Percentiles rank a stretch among this genome's conserved stretches.
These are phyloP conservation scores for Mariannaea sp. DNA, from an alignment of 2,329 filamentous ascomycete genomes.

Conservation along the genomic window DNA sequence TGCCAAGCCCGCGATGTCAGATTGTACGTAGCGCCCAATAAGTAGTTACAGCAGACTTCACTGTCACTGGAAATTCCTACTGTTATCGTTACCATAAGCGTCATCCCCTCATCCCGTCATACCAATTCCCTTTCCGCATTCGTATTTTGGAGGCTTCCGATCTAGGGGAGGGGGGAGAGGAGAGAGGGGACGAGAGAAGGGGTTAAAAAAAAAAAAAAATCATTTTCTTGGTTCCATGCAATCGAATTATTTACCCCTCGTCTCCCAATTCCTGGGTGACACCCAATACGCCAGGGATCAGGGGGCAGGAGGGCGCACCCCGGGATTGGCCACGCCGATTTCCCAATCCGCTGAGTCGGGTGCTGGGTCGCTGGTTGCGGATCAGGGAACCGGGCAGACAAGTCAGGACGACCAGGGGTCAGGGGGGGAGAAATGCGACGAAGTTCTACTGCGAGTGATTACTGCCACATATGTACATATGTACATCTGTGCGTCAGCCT, in stretches of 20 bases:
- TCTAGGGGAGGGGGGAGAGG: no score
- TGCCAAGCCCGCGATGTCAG: no score
- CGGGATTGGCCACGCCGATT: constrained; percentile 1
- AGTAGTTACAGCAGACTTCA: not conserved
- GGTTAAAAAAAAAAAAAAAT: not conserved
- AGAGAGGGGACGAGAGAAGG: no score
- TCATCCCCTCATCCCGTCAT: no score
- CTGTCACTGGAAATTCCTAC: not conserved
- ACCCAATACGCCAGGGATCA: not conserved
- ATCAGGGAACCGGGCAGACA: not conserved
- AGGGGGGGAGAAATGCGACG: not conserved
- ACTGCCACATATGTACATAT: no score
- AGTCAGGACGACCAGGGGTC: not conserved
- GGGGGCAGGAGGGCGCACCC: not conserved
- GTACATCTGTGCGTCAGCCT: no score
- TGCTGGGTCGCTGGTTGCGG: not conserved
- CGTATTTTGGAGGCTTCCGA: no score
- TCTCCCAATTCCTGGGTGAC: not conserved
- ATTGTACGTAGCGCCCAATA: not conserved
- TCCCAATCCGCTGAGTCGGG: not conserved
- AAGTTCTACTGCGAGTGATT: no score
- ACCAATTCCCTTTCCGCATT: no score
- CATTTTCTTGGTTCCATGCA: not conserved
- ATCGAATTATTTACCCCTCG: not conserved
- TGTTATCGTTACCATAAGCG: not conserved